Conservation (phyloP, 176 grass and related monocot species). For the Aechmea fasciata region DNA sequence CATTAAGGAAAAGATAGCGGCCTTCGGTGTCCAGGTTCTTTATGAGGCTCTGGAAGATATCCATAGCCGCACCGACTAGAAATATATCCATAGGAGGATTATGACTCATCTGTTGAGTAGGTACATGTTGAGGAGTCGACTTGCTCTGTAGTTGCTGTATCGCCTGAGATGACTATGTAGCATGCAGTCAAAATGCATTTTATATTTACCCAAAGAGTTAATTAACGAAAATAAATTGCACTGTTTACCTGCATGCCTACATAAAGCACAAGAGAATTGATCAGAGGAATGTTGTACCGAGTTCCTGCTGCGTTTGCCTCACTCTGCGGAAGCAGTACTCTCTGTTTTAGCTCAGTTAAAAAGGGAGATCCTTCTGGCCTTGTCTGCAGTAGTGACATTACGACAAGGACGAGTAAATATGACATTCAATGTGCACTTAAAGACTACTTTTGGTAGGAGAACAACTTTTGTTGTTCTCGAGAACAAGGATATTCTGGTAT, state of each 20-base stretch:
- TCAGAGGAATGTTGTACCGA: slow-evolving; percentile 79
- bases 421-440: background rate
- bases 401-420: slow-evolving; percentile 18
- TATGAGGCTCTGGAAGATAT: slow-evolving; percentile 71
- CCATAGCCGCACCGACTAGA: slow-evolving; percentile 71
- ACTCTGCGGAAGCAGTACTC: slow-evolving; percentile 60
- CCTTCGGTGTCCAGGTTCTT: slow-evolving; percentile 88
- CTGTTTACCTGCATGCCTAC: slow-evolving; percentile 75
- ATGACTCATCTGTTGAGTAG: slow-evolving; percentile 64
- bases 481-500: too few relatives aligned
- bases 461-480: too few relatives aligned
- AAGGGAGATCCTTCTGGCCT: slow-evolving; percentile 72
- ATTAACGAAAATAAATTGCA: background rate
- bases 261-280: slow-evolving; percentile 92
- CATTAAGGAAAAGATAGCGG: slow-evolving; percentile 76
- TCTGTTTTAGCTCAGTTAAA: slow-evolving; percentile 74
- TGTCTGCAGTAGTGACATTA: slow-evolving; percentile 9
- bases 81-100: slow-evolving; percentile 52
- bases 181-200: background rate
- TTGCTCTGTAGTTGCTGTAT: slow-evolving; percentile 81
- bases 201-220: background rate
- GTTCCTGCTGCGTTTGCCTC: slow-evolving; percentile 65
- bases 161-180: slow-evolving; percentile 31
- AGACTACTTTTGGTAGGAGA: too few relatives aligned
- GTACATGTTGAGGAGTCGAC: slow-evolving; percentile 30